Conservation (phyloP, 2,329 filamentous ascomycete species). For the Cryphonectria japonica region DNA sequence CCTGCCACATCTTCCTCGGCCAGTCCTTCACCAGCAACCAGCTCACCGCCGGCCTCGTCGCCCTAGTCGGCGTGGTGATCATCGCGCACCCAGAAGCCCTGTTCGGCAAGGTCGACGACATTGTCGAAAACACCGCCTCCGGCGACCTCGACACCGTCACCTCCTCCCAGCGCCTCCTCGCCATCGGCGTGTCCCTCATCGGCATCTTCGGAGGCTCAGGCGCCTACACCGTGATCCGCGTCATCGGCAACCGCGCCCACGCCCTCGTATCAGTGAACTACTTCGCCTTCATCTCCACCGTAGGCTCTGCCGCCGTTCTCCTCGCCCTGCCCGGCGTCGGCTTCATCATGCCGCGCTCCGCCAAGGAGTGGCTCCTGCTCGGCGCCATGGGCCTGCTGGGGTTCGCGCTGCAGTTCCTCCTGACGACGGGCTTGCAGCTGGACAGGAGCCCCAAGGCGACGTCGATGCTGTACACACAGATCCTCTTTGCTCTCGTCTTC, state of each 20-base stretch:
- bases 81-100: constrained; percentile 72
- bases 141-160: constrained; percentile 44
- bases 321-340: constrained; percentile 46
- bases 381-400: constrained; percentile 69
- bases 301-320: constrained; percentile 67
- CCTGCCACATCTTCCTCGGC: constrained; percentile 67
- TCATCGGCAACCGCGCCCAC: constrained; percentile 75
- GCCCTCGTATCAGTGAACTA: constrained; percentile 80
- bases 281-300: constrained; percentile 68
- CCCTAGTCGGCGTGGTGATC: constrained; percentile 72
- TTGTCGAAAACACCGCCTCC: constrained; percentile 28
- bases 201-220: constrained; percentile 71
- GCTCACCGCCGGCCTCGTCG: constrained; percentile 69
- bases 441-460: constrained; percentile 56
- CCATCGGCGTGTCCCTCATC: constrained; percentile 67
- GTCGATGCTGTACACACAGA: constrained; percentile 38
- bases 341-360: constrained; percentile 41
- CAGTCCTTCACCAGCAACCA: constrained; percentile 73
- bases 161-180: constrained; percentile 65
- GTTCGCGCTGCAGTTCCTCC: constrained; percentile 77
- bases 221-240: constrained; percentile 73
- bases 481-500: constrained; percentile 43
- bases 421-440: constrained; percentile 73
- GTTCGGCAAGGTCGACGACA: constrained; percentile 43
- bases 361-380: constrained; percentile 60